phyloP scores from a whole-genome alignment of 805 yeast species.

The Yarrowia porcina region DNA sequence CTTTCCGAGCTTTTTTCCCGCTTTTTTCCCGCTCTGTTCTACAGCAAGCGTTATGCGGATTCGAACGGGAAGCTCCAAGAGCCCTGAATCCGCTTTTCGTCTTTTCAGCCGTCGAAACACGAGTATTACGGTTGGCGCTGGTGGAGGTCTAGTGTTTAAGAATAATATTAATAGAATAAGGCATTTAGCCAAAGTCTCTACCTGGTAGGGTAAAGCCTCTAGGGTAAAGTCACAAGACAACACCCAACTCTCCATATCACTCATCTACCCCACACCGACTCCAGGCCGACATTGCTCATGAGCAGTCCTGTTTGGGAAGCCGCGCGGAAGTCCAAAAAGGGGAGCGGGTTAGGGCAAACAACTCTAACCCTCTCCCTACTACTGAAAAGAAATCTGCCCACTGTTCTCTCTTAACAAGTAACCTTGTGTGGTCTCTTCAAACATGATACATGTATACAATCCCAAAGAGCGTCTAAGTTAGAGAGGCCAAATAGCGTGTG shows the following conservation, averaged over 20 bases:
- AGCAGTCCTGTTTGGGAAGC: neutral
- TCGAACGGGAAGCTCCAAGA: neutral
- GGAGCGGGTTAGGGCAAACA: neutral
- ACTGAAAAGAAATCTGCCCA: too few relatives aligned
- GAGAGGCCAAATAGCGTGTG: slow-evolving; percentile 5
- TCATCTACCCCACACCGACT: slow-evolving; percentile 1
- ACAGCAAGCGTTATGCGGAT: neutral
- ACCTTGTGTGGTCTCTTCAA: neutral
- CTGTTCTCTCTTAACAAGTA: too few relatives aligned
- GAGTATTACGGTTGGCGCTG: neutral
- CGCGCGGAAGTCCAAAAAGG: neutral
- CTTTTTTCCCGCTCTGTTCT: too few relatives aligned
- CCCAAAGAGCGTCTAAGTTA: slow-evolving; percentile 1
- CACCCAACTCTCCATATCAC: neutral
- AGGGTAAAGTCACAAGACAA: too few relatives aligned
- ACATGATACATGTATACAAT: neutral
- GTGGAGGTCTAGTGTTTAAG: too few relatives aligned
- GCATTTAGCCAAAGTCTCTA: too few relatives aligned
- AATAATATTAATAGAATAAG: too few relatives aligned
- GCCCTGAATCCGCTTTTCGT: neutral
- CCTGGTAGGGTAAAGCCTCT: too few relatives aligned
- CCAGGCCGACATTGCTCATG: slow-evolving; percentile 3
- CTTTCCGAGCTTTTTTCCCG: neutral
- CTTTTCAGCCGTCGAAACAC: neutral
- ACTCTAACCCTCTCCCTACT: too few relatives aligned